phyloP scores from a whole-genome alignment of 2,329 filamentous ascomycete species.

The Beauveria sp. region DNA sequence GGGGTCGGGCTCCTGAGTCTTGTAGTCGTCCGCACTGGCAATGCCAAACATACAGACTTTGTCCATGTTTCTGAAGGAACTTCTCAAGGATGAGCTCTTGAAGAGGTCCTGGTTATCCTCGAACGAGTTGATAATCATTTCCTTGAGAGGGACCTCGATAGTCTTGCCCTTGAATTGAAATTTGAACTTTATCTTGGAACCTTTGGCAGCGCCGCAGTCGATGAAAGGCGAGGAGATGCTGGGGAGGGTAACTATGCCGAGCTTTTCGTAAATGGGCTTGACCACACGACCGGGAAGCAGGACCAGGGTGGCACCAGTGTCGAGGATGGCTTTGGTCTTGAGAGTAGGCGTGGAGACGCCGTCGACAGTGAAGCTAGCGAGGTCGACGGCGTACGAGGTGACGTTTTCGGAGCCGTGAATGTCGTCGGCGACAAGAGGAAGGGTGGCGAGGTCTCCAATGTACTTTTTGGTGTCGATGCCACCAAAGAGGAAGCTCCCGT shows the following conservation, averaged over 20 bases:
- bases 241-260: conserved; percentile 34
- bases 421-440: conserved; percentile 39
- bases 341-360: conserved; percentile 25
- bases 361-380: conserved; percentile 31
- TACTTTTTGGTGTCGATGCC: conserved; percentile 72
- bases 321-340: conserved; percentile 55
- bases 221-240: conserved; percentile 40
- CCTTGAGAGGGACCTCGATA: conserved; percentile 44
- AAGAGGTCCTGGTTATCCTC: conserved; percentile 30
- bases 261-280: conserved; percentile 39
- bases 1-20: conserved; percentile 13
- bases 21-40: conserved; percentile 31
- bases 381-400: conserved; percentile 27
- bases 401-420: conserved; percentile 34
- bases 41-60: conserved; percentile 49
- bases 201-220: conserved; percentile 39
- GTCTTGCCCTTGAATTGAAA: conserved; percentile 24
- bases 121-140: conserved; percentile 43
- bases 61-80: conserved; percentile 30
- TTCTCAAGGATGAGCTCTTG: conserved; percentile 26
- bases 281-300: conserved; percentile 58
- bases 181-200: conserved; percentile 35
- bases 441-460: conserved; percentile 37
- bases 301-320: conserved; percentile 65
- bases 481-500: conserved; percentile 68